phyloP scores from a whole-genome alignment of 1,284 basidiomycete genomes.

The Uromyces viciae-fabae region DNA sequence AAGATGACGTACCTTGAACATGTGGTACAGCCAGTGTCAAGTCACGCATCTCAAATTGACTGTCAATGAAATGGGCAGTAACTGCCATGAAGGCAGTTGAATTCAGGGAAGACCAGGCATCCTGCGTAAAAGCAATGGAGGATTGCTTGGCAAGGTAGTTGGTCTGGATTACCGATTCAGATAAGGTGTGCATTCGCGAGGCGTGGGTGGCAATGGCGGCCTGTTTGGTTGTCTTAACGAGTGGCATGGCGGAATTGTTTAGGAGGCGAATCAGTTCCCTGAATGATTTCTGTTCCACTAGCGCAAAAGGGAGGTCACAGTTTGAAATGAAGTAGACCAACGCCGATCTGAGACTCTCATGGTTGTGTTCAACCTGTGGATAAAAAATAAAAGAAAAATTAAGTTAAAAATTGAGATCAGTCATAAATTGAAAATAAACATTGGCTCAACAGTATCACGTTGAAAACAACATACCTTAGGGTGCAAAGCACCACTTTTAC shows the following conservation, averaged over 20 bases:
- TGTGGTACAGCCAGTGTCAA: too few relatives aligned
- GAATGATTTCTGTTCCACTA: neutral
- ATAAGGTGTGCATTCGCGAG: neutral
- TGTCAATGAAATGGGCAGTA: too few relatives aligned
- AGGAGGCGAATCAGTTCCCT: neutral
- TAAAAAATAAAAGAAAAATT: too few relatives aligned
- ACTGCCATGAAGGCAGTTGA: too few relatives aligned
- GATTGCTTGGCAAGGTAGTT: neutral
- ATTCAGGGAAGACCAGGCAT: too few relatives aligned
- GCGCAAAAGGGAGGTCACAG: neutral
- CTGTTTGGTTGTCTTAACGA: neutral
- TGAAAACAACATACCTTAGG: too few relatives aligned
- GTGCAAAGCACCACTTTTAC: neutral
- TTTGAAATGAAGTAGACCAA: neutral
- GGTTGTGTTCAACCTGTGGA: neutral
- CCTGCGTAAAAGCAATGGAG: neutral
- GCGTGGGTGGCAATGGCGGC: too few relatives aligned
- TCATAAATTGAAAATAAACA: neutral
- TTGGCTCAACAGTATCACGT: too few relatives aligned
- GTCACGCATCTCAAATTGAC: too few relatives aligned
- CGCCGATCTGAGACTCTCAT: neutral
- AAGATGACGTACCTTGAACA: too few relatives aligned
- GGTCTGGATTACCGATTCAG: neutral
- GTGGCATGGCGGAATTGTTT: neutral
- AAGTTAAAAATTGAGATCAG: neutral